Evolutionary conservation across 768 basidiomycete species (phyloP), one percentile per base, ranked within the genome.

Genomic region (Boletus patriciae): DNA sequence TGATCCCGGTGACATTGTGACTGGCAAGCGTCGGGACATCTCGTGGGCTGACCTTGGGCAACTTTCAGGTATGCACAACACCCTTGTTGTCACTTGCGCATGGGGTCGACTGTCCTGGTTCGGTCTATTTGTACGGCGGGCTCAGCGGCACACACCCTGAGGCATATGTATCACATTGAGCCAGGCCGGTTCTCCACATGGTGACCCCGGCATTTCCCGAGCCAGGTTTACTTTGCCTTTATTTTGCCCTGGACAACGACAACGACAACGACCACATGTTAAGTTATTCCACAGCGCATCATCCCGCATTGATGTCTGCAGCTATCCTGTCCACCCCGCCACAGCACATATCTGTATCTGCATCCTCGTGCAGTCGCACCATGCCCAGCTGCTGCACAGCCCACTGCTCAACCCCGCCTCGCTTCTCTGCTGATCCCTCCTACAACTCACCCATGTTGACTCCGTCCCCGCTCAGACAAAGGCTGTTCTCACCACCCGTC

Each of bases 371-470:
- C 65, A 65, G 69, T 53, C 65, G 55, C 41, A 72, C 64, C 67
- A 63, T 71, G 63, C 68, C 76, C 38, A 67, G 63, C 53, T 74
- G 71, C 65, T 66, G 67, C 48, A 62, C 69, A 67, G 60, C 61
- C 1, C 68, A 59, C 60, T 66, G 66, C 60, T 67, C 69, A 45
- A 75, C 75, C 1, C 76, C 76, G n/a, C 73, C 73, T 4, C 66
- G 68, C 38, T 55, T 70, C 44, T 52, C 64, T 40, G 45, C 63
- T 50, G 62, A 67, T 23, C 1, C 73, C 34, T 72, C 77, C 41
- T 80, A 76, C 62, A 80, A 81, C 63, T 80, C 82, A 33, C 81
- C 84, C 44, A 82, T 86, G 81, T 77, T 83, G 46, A 83, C 85
- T 2, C 84, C 87, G 21, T 88, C 87, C 6, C 85, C 85, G 12